Conservation (phyloP, 2,329 filamentous ascomycete genomes). For the Aciculosporium take region DNA sequence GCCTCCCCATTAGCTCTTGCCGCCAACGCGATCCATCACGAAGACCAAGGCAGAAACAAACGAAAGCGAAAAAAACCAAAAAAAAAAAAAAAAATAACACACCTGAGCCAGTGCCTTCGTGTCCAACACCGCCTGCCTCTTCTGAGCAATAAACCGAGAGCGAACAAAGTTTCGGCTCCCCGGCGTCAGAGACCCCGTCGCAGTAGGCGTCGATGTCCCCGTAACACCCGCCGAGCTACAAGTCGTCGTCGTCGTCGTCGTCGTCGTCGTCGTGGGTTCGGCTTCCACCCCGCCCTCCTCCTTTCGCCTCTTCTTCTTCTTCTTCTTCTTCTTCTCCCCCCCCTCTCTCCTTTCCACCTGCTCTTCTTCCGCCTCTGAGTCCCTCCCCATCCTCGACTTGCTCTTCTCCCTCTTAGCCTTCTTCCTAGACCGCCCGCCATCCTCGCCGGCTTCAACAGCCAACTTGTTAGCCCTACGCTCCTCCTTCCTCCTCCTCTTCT, state of each 20-base stretch:
- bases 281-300: conserved; percentile 22
- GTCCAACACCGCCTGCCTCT: conserved; percentile 71
- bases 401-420: conserved; percentile 15
- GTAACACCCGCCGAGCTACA: conserved; percentile 17
- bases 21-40: no score
- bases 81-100: conserved; percentile 13
- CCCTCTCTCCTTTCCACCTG: conserved; percentile 25
- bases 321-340: conserved; percentile 26
- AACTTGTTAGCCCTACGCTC: conserved; percentile 21
- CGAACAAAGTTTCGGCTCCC: conserved; percentile 57
- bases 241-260: conserved; percentile 9
- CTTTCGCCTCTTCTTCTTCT: conserved; percentile 34
- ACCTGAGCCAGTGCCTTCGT: conserved; percentile 77
- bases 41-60: no score
- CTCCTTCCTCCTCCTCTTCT: conserved; percentile 24
- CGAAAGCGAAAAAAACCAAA: not conserved
- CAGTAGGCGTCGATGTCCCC: conserved; percentile 23
- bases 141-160: conserved; percentile 75
- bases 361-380: conserved; percentile 14
- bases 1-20: not conserved
- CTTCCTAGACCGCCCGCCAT: conserved; percentile 28
- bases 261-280: conserved; percentile 10
- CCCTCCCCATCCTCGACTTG: conserved; percentile 10
- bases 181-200: conserved; percentile 31
- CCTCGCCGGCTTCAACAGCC: conserved; percentile 9